A percentile compares a stretch with the other conserved stretches of the same genome.
Evolutionary conservation across 2,329 filamentous ascomycete genomes (phyloP).

Genomic region (Ophiognomonia clavigignenti-juglandacearum): DNA sequence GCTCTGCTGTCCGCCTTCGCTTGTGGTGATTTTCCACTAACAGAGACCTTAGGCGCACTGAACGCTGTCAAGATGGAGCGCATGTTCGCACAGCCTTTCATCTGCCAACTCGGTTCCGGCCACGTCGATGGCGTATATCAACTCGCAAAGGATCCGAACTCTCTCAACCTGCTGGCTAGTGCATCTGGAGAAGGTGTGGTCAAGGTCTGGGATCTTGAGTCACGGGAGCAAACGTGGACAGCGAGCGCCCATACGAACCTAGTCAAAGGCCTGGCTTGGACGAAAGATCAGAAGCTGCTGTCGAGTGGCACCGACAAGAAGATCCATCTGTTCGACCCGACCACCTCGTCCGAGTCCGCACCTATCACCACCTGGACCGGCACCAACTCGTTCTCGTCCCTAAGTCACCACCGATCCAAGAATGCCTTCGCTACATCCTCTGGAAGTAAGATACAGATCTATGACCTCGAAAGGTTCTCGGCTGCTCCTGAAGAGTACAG

Average conservation of each 20-base stretch:
- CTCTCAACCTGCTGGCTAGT: slow-evolving; percentile 70
- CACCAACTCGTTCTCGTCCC: slow-evolving; percentile 69
- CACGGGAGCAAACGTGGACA: slow-evolving; percentile 66
- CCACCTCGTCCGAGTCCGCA: slow-evolving; percentile 60
- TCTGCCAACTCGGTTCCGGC: slow-evolving; percentile 80
- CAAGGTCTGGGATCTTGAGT: slow-evolving; percentile 64
- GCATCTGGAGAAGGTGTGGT: slow-evolving; percentile 89
- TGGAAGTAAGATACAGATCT: slow-evolving; percentile 70
- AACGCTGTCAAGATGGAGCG: slow-evolving; percentile 89
- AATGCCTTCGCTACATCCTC: slow-evolving; percentile 78
- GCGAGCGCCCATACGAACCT: slow-evolving; percentile 85
- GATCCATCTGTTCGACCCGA: slow-evolving; percentile 87
- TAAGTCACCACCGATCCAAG: slow-evolving; percentile 76
- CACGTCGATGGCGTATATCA: slow-evolving; percentile 89
- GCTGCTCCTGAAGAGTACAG: slow-evolving; percentile 75
- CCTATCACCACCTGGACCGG: slow-evolving; percentile 84
- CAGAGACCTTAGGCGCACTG: slow-evolving; percentile 29
- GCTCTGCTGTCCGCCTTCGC: too few species aligned
- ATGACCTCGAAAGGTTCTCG: slow-evolving; percentile 78
- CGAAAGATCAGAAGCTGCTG: slow-evolving; percentile 74
- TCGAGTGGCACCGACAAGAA: slow-evolving; percentile 83
- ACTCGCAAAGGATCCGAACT: slow-evolving; percentile 74
- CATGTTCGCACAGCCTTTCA: slow-evolving; percentile 73
- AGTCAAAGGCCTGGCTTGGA: slow-evolving; percentile 89
- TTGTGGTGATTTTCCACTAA: too few species aligned